These are phyloP conservation scores for Plasmodium ovale DNA, from an alignment of 169 alveolate species.

Conservation along the genomic window DNA sequence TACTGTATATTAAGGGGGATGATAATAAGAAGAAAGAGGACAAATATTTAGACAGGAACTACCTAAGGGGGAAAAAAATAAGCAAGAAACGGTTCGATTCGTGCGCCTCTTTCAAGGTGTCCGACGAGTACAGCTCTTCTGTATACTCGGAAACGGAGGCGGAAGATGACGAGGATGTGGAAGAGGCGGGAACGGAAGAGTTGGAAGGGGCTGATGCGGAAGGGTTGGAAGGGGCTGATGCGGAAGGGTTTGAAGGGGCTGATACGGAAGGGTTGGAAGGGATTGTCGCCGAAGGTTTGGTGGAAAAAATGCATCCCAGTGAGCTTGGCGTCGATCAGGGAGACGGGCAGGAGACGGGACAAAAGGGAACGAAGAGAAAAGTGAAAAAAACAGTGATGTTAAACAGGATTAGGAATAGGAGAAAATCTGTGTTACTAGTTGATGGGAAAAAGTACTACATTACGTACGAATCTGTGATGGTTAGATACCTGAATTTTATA, in stretches of 20 bases:
- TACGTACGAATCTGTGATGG: constrained; percentile 47
- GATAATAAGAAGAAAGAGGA: constrained; percentile 37
- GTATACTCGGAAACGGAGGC: constrained; percentile 55
- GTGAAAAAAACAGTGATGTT: not conserved
- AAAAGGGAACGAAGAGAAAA: not conserved
- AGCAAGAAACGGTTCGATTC: constrained; percentile 56
- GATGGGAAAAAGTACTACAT: constrained; percentile 39
- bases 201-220: not conserved
- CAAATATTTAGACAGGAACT: constrained; percentile 30
- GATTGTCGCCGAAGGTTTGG: too few species aligned
- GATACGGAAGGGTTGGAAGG: not conserved
- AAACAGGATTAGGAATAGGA: constrained; percentile 10
- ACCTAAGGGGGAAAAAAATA: constrained; percentile 26
- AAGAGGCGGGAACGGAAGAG: not conserved
- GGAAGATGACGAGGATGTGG: constrained; percentile 6
- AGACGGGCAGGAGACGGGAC: not conserved
- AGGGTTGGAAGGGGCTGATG: not conserved
- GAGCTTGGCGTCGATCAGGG: not conserved
- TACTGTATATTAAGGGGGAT: constrained; percentile 29
- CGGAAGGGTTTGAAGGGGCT: not conserved
- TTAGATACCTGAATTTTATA: constrained; percentile 43
- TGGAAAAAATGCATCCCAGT: too few species aligned
- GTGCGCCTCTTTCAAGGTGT: constrained; percentile 18
- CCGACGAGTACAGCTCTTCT: constrained; percentile 57
- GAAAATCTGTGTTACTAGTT: constrained; percentile 14